A percentile compares a stretch with the other conserved stretches of the same genome.
Conservation (phyloP, 2,329 filamentous ascomycete species). For the Colletotrichum cuscutae region DNA sequence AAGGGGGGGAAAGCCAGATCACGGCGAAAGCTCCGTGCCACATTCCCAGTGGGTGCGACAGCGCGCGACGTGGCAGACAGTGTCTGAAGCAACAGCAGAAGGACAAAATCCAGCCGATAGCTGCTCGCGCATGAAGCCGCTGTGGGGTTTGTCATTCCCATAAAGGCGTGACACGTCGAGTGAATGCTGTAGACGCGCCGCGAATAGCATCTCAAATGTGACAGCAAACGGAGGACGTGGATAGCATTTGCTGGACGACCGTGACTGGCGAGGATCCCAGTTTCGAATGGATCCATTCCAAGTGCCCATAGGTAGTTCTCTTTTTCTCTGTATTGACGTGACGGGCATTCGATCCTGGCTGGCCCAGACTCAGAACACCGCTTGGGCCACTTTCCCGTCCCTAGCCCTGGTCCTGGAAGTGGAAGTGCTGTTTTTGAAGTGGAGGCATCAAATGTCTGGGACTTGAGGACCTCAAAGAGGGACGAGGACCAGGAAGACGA, state of each 20-base stretch:
- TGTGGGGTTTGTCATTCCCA: conserved; percentile 3
- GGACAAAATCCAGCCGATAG: background rate
- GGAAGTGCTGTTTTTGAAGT: background rate
- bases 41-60: background rate
- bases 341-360: conserved; percentile 14
- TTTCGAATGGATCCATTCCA: conserved; percentile 1
- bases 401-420: background rate
- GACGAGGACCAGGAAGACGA: background rate
- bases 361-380: background rate
- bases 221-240: background rate
- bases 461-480: conserved; percentile 1
- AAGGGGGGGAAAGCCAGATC: background rate
- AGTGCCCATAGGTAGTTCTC: conserved; percentile 1
- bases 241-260: background rate
- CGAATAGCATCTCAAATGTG: conserved; percentile 16
- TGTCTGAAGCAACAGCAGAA: conserved; percentile 17
- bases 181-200: background rate
- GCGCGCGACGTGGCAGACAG: conserved; percentile 21
- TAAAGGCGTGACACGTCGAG: conserved; percentile 2
- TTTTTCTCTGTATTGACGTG: background rate
- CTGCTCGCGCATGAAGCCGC: background rate
- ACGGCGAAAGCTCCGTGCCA: background rate
- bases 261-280: background rate
- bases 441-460: conserved; percentile 1
- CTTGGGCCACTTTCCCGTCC: conserved; percentile 3